phyloP scores from a whole-genome alignment of 306 rosid species.

The Psophocarpus tetragonolobus region DNA sequence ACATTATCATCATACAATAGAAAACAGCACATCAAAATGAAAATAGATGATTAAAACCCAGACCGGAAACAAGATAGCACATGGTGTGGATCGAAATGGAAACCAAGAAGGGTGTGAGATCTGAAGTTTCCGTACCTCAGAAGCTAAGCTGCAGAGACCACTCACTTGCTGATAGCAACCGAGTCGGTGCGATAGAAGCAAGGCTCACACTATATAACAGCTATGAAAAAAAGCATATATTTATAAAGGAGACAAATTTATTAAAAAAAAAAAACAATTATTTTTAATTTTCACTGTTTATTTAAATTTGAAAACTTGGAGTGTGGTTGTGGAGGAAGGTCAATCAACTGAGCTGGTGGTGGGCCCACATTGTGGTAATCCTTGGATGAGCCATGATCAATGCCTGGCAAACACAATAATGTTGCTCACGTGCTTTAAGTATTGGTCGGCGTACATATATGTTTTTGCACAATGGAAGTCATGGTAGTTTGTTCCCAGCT shows the following conservation, averaged over 20 bases:
- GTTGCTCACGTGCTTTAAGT: constrained; percentile 17
- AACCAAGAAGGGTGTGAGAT: constrained; percentile 20
- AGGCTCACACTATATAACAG: background rate
- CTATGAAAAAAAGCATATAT: background rate
- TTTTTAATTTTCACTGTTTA: background rate
- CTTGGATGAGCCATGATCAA: background rate
- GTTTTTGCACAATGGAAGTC: background rate
- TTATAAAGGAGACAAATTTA: constrained; percentile 18
- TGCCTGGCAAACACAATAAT: background rate
- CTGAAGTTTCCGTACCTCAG: constrained; percentile 31
- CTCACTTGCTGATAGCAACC: constrained; percentile 4
- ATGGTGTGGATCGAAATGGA: constrained; percentile 30
- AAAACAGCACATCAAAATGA: constrained; percentile 1
- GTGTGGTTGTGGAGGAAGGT: background rate
- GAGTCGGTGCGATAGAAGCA: constrained; percentile 35
- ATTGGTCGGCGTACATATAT: background rate
- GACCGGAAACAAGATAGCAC: background rate
- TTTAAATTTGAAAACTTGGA: background rate
- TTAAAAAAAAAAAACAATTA: background rate
- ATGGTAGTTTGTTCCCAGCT: background rate
- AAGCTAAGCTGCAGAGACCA: constrained; percentile 13
- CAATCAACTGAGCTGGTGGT: constrained; percentile 1
- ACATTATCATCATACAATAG: background rate
- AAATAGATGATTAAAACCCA: constrained; percentile 1
- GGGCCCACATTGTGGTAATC: constrained; percentile 31